Evolutionary conservation across 2,329 filamentous ascomycete species (phyloP).

Genomic region (Biscogniauxia sp.): DNA sequence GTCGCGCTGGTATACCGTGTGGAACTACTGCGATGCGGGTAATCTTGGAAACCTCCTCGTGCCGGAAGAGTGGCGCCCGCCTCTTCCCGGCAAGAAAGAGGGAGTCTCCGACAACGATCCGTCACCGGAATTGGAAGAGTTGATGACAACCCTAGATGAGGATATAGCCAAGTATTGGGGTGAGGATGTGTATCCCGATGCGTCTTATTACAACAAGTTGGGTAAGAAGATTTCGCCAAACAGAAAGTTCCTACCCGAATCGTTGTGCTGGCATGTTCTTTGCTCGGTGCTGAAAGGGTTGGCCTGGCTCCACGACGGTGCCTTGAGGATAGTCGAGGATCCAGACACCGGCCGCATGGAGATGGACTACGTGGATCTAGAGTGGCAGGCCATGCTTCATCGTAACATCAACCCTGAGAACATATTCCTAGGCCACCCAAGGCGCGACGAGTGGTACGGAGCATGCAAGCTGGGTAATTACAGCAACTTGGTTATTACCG

Average conservation of each 20-base stretch:
- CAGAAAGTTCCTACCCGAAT: slow-evolving; percentile 45
- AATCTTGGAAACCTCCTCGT: slow-evolving; percentile 43
- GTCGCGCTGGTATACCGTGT: slow-evolving; percentile 34
- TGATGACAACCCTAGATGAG: no score
- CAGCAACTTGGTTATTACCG: slow-evolving; percentile 38
- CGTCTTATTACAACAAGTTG: no score
- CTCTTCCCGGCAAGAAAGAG: not conserved
- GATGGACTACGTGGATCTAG: slow-evolving; percentile 28
- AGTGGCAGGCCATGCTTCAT: slow-evolving; percentile 54
- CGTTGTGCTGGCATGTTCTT: slow-evolving; percentile 56
- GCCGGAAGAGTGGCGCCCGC: not conserved
- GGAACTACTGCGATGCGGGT: slow-evolving; percentile 53
- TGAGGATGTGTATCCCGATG: no score
- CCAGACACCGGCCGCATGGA: slow-evolving; percentile 3
- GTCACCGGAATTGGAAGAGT: slow-evolving; percentile 22
- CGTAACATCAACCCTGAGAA: slow-evolving; percentile 45
- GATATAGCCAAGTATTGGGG: no score
- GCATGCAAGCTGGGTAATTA: slow-evolving; percentile 54
- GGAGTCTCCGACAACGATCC: slow-evolving; percentile 10
- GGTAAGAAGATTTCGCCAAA: not conserved
- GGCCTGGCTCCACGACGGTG: slow-evolving; percentile 52
- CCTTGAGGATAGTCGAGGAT: slow-evolving; percentile 23
- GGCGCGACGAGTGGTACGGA: slow-evolving; percentile 49
- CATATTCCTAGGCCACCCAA: slow-evolving; percentile 50
- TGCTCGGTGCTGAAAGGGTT: slow-evolving; percentile 47